Evolutionary conservation across 352 stramenopile genomes (phyloP), one percentile per base, ranked within the genome.

Genomic region (Globisporangium irregulare): DNA sequence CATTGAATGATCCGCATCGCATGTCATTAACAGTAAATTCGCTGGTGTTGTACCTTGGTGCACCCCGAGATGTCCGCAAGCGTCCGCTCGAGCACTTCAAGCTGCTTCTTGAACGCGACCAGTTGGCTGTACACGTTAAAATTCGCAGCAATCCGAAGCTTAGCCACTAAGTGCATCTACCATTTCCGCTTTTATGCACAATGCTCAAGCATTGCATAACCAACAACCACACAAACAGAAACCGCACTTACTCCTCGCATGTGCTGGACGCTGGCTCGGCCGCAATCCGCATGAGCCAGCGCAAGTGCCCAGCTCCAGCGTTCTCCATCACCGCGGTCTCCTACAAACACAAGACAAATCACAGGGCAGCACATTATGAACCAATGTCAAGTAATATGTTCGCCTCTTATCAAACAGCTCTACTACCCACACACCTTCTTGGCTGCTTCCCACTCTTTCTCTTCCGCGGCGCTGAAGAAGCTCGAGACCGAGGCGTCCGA

Each of bases 271-370:
- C 73, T n/a, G 68, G 57, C 34, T 81, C 67, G 27, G 64, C 74
- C 14, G 81, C 59, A 62, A 92, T 79, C 14, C 79, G 81, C 62
- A 86, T 76, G 63, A 92, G 83, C 84, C 84, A 92, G 25, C 78
- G 79, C 69, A 90, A 73, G 63, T 93, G 82, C 0, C 84, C 82
- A 7, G 68, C 51, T 18, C 84, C 82, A 14, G 75, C 84, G 62
- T 90, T 87, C 38, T 93, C 84, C 71, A 88, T 68, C 62, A 87
- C 69, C 2, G 63, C 66, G 3, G 74, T 82, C n/a, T 70, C 66
- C 67, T 62, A 3, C 32, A 48, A n/a, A n/a, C 20, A 54, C 48
- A 10, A 6, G 24, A 5, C 14, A 50, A 54, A 22, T 15, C n/a
- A 54, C 20, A 53, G 20, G 25, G 76, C 62, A n/a, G 67, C 3